Evolutionary conservation across 2,329 filamentous ascomycete species (phyloP).

Genomic region (Sporothrix sp.): DNA sequence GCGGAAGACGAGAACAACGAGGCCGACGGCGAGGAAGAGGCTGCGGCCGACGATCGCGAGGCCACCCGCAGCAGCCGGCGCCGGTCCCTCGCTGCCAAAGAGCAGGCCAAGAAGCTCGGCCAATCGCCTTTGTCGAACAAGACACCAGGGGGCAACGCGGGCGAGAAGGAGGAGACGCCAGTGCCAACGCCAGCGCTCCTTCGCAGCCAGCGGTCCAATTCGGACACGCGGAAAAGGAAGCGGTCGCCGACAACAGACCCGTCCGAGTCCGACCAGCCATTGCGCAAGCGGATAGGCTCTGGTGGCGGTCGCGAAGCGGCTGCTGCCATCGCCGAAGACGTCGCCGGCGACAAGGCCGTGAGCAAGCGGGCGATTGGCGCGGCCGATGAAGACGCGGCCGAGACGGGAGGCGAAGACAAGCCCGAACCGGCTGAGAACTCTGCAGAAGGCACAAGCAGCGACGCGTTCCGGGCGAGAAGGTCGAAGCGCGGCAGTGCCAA

Average conservation of each 20-base stretch:
- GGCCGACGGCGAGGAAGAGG: constrained; percentile 22
- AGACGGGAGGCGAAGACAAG: constrained; percentile 19
- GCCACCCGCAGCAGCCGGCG: constrained; percentile 7
- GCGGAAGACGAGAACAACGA: constrained; percentile 27
- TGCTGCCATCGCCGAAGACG: background rate
- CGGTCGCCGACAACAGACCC: constrained; percentile 36
- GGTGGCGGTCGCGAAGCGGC: constrained; percentile 29
- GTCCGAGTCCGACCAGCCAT: constrained; percentile 38
- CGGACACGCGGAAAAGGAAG: constrained; percentile 41
- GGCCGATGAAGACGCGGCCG: constrained; percentile 31
- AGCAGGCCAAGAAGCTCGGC: constrained; percentile 16
- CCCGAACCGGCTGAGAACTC: constrained; percentile 13
- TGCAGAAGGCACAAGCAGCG: constrained; percentile 26
- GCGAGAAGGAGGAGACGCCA: constrained; percentile 21
- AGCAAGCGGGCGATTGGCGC: constrained; percentile 27
- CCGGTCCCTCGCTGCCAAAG: constrained; percentile 27
- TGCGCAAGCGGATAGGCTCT: constrained; percentile 46
- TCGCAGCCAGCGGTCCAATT: constrained; percentile 18
- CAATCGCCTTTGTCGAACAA: constrained; percentile 8
- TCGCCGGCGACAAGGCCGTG: constrained; percentile 17
- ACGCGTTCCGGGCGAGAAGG: constrained; percentile 30
- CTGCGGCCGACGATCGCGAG: constrained; percentile 11
- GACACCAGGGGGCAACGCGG: constrained; percentile 13
- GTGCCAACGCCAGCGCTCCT: background rate
- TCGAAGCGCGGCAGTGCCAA: constrained; percentile 30